Evolutionary conservation across 352 stramenopile species (phyloP).

Genomic region (Globisporangium iwayamae): DNA sequence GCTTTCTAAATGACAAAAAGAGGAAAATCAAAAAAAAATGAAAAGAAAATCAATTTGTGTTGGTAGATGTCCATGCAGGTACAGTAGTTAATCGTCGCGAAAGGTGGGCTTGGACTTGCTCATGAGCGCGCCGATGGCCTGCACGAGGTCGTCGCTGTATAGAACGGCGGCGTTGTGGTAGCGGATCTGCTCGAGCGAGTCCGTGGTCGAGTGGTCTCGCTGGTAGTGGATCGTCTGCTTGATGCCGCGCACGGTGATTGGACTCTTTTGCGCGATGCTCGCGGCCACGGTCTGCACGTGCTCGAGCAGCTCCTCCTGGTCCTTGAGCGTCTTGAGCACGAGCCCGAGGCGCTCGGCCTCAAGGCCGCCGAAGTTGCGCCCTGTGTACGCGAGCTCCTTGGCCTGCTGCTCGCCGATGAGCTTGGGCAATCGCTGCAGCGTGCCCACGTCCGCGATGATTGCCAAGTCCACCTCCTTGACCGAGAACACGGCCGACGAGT

Average conservation of each 20-base stretch:
- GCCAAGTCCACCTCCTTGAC: conserved; percentile 88
- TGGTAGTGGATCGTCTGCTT: conserved; percentile 88
- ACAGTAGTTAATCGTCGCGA: conserved; percentile 47
- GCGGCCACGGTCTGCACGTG: conserved; percentile 54
- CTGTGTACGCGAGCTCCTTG: conserved; percentile 85
- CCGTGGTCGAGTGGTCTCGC: conserved; percentile 77
- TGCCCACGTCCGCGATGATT: conserved; percentile 88
- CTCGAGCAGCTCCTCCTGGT: conserved; percentile 50
- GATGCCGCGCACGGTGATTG: conserved; percentile 81
- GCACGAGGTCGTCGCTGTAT: conserved; percentile 79
- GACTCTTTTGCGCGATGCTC: conserved; percentile 79
- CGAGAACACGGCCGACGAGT: conserved; percentile 77
- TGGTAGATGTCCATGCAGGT: background rate
- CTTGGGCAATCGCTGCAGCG: conserved; percentile 82
- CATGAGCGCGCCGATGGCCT: conserved; percentile 71
- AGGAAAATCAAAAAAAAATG: conserved; percentile 5
- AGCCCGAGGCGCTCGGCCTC: conserved; percentile 78
- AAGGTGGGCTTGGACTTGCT: conserved; percentile 61
- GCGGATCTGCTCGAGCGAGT: conserved; percentile 74
- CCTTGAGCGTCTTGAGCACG: conserved; percentile 66
- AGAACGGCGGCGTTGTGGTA: conserved; percentile 85
- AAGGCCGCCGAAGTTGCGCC: conserved; percentile 68
- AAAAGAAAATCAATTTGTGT: conserved; percentile 7
- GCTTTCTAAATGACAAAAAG: conserved; percentile 7
- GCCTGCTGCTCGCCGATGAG: conserved; percentile 81